These are phyloP conservation scores for Phytopythium vexans DNA, from an alignment of 352 stramenopile genomes.

Conservation along the genomic window DNA sequence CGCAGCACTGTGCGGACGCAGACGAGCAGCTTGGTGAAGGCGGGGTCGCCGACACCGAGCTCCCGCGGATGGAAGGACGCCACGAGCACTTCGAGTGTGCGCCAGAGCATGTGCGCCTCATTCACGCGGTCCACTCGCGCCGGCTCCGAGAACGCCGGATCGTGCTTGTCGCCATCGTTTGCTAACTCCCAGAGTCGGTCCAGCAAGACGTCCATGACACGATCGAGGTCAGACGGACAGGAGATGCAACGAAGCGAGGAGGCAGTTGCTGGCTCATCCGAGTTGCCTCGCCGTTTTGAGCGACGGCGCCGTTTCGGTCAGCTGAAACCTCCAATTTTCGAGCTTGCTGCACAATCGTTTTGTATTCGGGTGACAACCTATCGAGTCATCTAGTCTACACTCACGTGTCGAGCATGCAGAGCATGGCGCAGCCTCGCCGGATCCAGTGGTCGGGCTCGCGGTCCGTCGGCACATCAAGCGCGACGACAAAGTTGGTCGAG, in stretches of 20 bases:
- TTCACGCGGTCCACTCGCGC: slow-evolving; percentile 16
- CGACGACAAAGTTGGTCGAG: slow-evolving; percentile 93
- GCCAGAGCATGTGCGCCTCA: slow-evolving; percentile 54
- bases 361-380: too few species aligned
- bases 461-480: slow-evolving; percentile 81
- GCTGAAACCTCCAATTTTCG: too few species aligned
- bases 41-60: slow-evolving; percentile 25
- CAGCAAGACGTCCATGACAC: slow-evolving; percentile 39
- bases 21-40: slow-evolving; percentile 38
- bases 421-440: slow-evolving; percentile 90
- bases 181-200: slow-evolving; percentile 35
- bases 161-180: slow-evolving; percentile 14
- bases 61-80: slow-evolving; percentile 29
- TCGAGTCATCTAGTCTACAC: too few species aligned
- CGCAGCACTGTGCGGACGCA: slow-evolving; percentile 36
- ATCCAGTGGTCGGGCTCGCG: slow-evolving; percentile 91
- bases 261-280: too few species aligned
- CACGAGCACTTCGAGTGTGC: slow-evolving; percentile 44
- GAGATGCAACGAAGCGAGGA: too few species aligned
- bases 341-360: too few species aligned
- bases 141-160: neutral
- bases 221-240: too few species aligned
- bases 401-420: slow-evolving; percentile 94
- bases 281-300: too few species aligned
- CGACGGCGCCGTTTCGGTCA: too few species aligned